Percentiles rank a stretch among this genome's conserved stretches.
These are phyloP conservation scores for Ogataea minuta DNA, from an alignment of 805 yeast genomes.

Conservation along the genomic window DNA sequence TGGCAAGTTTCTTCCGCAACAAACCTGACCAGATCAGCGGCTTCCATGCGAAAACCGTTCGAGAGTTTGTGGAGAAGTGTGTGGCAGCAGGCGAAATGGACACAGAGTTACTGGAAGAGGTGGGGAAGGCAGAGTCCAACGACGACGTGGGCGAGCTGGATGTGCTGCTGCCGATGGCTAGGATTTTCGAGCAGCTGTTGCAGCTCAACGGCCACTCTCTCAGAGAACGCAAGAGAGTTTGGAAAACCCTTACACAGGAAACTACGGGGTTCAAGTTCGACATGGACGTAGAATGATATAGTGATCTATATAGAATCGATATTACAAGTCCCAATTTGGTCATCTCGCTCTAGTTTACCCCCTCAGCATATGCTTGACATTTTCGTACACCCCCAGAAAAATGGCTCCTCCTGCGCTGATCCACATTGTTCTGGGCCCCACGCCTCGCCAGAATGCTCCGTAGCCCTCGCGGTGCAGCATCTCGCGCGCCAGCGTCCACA, in stretches of 20 bases:
- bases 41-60: conserved; percentile 58
- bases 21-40: conserved; percentile 78
- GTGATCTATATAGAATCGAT: background rate
- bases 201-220: conserved; percentile 5
- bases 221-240: conserved; percentile 28
- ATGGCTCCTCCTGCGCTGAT: conserved; percentile 98
- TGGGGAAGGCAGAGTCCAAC: conserved; percentile 32
- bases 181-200: conserved; percentile 50
- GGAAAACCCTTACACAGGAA: conserved; percentile 43
- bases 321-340: too few species aligned
- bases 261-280: conserved; percentile 33
- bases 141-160: conserved; percentile 66
- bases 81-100: conserved; percentile 31
- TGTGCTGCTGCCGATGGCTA: conserved; percentile 54
- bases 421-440: conserved; percentile 97
- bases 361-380: conserved; percentile 40
- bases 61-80: conserved; percentile 34
- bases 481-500: conserved; percentile 45
- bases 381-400: conserved; percentile 90
- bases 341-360: background rate
- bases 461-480: conserved; percentile 74
- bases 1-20: conserved; percentile 62
- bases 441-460: conserved; percentile 71
- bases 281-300: conserved; percentile 9
- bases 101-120: conserved; percentile 15